phyloP scores from a whole-genome alignment of 208 protist species.

The Acanthamoeba royreba region DNA sequence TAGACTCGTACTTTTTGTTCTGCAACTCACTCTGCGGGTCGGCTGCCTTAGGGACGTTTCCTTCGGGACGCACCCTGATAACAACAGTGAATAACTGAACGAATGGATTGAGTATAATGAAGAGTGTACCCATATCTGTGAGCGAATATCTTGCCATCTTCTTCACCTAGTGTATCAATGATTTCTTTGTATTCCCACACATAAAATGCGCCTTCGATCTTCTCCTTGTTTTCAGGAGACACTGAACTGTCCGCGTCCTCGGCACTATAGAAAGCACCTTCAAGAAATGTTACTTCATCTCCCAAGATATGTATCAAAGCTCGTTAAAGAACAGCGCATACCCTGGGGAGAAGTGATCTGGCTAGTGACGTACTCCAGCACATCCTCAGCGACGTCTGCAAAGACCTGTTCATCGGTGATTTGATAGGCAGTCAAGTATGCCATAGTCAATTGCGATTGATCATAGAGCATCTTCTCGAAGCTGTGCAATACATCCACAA shows the following conservation, averaged over 20 bases:
- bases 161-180: neutral
- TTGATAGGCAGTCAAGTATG: conserved; percentile 47
- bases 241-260: conserved; percentile 65
- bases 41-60: neutral
- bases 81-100: neutral
- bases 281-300: neutral
- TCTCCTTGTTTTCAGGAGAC: conserved; percentile 2
- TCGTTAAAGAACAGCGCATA: neutral
- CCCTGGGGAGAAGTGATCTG: conserved; percentile 8
- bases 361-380: conserved; percentile 46
- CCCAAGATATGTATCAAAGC: neutral
- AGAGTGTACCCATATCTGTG: neutral
- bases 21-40: neutral
- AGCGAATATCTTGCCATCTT: neutral
- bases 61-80: neutral
- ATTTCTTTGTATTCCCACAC: conserved; percentile 48
- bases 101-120: neutral
- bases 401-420: conserved; percentile 27
- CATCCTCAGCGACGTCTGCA: neutral
- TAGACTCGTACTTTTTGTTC: neutral
- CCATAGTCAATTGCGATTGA: conserved; percentile 38
- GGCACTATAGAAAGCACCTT: conserved; percentile 62
- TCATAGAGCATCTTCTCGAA: conserved; percentile 65
- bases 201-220: conserved; percentile 63
- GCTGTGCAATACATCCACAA: neutral